Evolutionary conservation across 129 eudicot species (phyloP), one percentile per base, ranked within the genome.

Genomic region (Pulicaria dysenterica): DNA sequence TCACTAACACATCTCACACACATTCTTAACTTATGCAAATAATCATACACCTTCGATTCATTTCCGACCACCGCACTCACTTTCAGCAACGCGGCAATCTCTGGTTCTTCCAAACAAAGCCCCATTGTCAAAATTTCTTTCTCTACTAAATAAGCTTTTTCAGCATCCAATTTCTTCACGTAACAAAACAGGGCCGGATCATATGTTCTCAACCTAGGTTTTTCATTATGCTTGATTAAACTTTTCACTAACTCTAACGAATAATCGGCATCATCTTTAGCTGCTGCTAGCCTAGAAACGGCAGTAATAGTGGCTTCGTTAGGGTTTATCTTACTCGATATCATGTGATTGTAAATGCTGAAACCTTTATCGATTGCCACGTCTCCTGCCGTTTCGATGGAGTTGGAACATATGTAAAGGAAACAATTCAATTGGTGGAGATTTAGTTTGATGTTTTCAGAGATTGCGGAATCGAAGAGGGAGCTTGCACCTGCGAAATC

Each of bases 11-110:
- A 82, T 41, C 91, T 69, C 56, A 88, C 69, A 12, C 61, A 71
- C 42, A 10, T 67, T 58, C 97, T 95, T 76, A 95, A 49, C 89
- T 95, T 90, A 50, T 88, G 94, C 85, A 95, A 64, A 85, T 95
- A 95, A 76, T 84, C 94, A 66, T 95, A 95, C 66, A 90, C 97
- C 80, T 77, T 95, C 41, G 75, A 75, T 48, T 53, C 89, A 70
- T 77, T 75, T 13, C 83, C 89, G 10, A 74, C 64, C 60, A 79
- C 91, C 36, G 61, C 85, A 83, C 97, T 90, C 54, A 94, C 96
- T 82, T 82, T 95, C 76, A 95, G 60, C 82, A 95, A 76, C 0
- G 77, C 89, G 6, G 73, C 73, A 34, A 95, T 65, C 65, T 90
- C 97, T 5, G 76, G 39, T 50, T 95, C 97, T 72, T 90, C 95